Evolutionary conservation across 805 yeast species (phyloP).

Genomic region (Schwanniomyces yamadae): DNA sequence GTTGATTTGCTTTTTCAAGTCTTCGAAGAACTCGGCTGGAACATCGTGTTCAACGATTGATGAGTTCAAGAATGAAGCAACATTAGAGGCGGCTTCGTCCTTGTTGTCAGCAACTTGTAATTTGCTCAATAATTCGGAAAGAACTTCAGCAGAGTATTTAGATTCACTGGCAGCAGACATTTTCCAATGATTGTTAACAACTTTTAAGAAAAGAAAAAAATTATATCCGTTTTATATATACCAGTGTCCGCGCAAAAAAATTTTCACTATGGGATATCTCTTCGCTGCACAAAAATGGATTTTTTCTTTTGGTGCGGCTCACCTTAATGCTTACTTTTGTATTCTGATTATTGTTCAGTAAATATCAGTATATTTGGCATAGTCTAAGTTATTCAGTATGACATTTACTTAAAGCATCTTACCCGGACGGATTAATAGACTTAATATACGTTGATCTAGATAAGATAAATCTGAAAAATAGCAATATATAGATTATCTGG

Average conservation of each 20-base stretch:
- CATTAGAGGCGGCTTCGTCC: slow-evolving; percentile 81
- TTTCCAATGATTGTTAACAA: slow-evolving; percentile 18
- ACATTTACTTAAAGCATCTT: no score
- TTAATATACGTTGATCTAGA: no score
- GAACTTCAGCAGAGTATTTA: slow-evolving; percentile 71
- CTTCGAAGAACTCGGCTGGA: slow-evolving; percentile 81
- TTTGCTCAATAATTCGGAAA: slow-evolving; percentile 90
- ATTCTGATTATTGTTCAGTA: no score
- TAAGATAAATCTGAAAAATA: no score
- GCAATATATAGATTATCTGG: no score
- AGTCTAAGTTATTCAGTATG: no score
- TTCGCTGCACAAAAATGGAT: slow-evolving; percentile 7
- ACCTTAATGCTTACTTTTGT: not conserved
- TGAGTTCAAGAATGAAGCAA: slow-evolving; percentile 92
- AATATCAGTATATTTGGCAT: no score
- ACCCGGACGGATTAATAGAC: no score
- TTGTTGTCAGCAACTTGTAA: slow-evolving; percentile 90
- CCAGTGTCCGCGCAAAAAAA: slow-evolving; percentile 2
- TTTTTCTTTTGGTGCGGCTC: slow-evolving; percentile 8
- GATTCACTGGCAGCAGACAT: slow-evolving; percentile 60
- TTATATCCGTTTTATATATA: slow-evolving; percentile 2
- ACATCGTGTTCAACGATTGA: slow-evolving; percentile 98
- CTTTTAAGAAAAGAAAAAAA: not conserved
- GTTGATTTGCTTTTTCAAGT: slow-evolving; percentile 71
- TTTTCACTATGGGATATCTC: slow-evolving; percentile 5